Percentiles rank a stretch among this genome's conserved stretches.
Evolutionary conservation across 768 basidiomycete genomes (phyloP).

Genomic region (Lyophyllum semitale): DNA sequence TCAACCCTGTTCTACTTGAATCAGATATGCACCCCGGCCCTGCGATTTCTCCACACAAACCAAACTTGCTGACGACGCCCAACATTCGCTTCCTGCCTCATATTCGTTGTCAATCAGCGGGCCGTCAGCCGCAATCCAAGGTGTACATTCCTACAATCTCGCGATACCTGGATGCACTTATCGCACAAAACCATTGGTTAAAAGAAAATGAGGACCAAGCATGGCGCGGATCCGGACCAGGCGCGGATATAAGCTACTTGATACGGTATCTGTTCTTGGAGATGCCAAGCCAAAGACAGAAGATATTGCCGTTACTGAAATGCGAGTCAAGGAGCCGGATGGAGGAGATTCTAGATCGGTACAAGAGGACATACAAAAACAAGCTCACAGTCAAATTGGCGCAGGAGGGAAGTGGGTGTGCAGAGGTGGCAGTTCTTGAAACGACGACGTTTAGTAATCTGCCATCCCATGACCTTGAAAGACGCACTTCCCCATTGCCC

Average conservation of each 20-base stretch:
- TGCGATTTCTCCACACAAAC: conserved; percentile 12
- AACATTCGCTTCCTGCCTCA: conserved; percentile 15
- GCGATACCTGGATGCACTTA: conserved; percentile 15
- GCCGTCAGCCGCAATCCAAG: conserved; percentile 11
- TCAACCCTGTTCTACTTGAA: conserved; percentile 18
- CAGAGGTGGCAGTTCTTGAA: too few species aligned
- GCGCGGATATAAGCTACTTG: not conserved
- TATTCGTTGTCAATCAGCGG: conserved; percentile 14
- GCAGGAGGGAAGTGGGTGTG: too few species aligned
- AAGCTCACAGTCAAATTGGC: too few species aligned
- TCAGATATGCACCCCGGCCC: conserved; percentile 17
- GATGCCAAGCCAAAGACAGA: conserved; percentile 18
- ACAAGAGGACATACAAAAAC: conserved; percentile 8
- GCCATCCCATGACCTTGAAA: too few species aligned
- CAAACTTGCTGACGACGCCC: conserved; percentile 16
- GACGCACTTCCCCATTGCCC: too few species aligned
- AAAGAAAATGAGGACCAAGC: conserved; percentile 10
- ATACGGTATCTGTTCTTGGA: conserved; percentile 12
- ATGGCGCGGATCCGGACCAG: not conserved
- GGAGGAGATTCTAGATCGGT: conserved; percentile 18
- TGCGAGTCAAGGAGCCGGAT: conserved; percentile 13
- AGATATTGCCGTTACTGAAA: conserved; percentile 16
- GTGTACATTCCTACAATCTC: conserved; percentile 4
- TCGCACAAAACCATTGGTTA: conserved; percentile 14
- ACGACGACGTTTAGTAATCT: too few species aligned